These are phyloP conservation scores for Periconia sp. DNA, from an alignment of 2,329 filamentous ascomycete genomes.

Conservation along the genomic window DNA sequence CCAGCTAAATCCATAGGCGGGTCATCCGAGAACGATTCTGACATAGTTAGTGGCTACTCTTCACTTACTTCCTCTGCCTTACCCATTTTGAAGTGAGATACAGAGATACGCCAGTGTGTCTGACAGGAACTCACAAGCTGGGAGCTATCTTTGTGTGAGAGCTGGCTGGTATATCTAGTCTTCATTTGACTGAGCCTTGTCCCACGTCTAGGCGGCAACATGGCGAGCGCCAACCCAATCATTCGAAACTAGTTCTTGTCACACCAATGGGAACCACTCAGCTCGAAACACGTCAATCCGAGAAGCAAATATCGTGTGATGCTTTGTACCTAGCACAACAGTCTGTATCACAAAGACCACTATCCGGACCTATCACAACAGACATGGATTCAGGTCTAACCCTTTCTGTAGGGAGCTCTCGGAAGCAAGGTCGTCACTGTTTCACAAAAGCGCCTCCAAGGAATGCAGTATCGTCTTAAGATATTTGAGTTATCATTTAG, in stretches of 20 bases:
- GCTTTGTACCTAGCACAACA: no score
- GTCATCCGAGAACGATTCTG: conserved; percentile 2
- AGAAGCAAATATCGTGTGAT: no score
- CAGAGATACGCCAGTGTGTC: not conserved
- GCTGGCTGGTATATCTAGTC: no score
- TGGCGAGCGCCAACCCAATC: not conserved
- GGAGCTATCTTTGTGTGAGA: not conserved
- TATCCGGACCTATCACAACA: no score
- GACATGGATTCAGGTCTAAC: no score
- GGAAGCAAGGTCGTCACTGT: no score
- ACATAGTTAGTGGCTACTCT: not conserved
- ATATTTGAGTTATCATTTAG: no score
- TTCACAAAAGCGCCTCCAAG: no score
- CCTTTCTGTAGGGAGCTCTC: no score
- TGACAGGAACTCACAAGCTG: not conserved
- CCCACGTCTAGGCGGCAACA: not conserved
- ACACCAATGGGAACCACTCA: not conserved
- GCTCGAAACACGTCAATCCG: not conserved
- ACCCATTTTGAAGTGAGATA: not conserved
- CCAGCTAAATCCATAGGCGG: conserved; percentile 7
- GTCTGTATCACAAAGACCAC: no score
- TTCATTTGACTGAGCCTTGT: conserved; percentile 1
- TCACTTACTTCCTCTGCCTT: not conserved
- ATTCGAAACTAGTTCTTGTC: not conserved
- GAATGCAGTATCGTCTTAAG: no score